These are phyloP conservation scores for Phylloporus scabripes DNA, from an alignment of 768 basidiomycete species.

Conservation along the genomic window DNA sequence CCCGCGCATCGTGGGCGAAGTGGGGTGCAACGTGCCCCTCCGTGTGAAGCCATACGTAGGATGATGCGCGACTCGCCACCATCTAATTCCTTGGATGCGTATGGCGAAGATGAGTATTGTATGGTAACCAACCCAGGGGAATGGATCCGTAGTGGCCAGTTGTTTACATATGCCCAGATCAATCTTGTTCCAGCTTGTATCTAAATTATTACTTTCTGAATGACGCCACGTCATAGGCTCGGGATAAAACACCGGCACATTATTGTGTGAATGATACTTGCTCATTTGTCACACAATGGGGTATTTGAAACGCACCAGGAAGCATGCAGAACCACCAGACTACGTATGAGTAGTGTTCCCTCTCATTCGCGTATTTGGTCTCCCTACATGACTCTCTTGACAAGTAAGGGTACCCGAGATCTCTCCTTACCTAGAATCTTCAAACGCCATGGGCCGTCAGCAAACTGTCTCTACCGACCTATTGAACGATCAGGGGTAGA, in stretches of 20 bases:
- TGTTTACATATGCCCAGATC: no score
- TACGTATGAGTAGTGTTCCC: no score
- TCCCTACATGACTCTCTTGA: not conserved
- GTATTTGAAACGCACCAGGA: no score
- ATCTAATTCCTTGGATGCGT: not conserved
- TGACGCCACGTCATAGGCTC: no score
- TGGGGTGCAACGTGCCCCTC: slow-evolving; percentile 25
- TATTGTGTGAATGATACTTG: no score
- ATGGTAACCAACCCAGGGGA: no score
- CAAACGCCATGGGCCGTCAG: slow-evolving; percentile 16
- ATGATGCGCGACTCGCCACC: not conserved
- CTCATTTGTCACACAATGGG: no score
- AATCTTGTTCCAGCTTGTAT: no score
- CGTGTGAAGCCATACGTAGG: slow-evolving; percentile 15
- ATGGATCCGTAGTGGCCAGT: no score
- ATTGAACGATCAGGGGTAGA: not conserved
- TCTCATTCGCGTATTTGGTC: not conserved
- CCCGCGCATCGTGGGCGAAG: slow-evolving; percentile 15
- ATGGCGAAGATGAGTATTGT: not conserved
- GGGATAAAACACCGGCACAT: no score
- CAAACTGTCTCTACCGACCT: slow-evolving; percentile 11
- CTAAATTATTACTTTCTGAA: no score
- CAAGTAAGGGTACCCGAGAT: not conserved
- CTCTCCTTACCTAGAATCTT: not conserved
- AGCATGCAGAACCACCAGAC: no score